Evolutionary conservation across 441 rosid species (phyloP).

Genomic region (Adansonia madagascariensis): DNA sequence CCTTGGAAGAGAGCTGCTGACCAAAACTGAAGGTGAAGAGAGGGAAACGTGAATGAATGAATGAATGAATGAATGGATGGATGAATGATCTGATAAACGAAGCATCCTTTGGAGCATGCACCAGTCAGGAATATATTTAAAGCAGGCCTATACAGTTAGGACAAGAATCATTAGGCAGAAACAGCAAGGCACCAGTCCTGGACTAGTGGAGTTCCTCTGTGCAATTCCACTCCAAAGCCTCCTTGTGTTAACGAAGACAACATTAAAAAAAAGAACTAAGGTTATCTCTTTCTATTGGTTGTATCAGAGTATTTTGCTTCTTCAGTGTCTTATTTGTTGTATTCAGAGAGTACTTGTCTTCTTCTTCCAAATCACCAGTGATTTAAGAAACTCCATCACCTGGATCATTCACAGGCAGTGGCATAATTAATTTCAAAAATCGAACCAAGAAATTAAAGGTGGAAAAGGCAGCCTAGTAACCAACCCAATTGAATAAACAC

Average conservation of each 20-base stretch:
- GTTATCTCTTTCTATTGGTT: constrained; percentile 26
- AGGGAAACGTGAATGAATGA: constrained; percentile 21
- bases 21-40: constrained; percentile 2
- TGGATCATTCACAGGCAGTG: constrained; percentile 28
- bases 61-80: constrained; percentile 21
- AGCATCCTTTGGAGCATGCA: constrained; percentile 13
- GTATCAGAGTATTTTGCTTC: constrained; percentile 30
- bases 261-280: not conserved
- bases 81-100: constrained; percentile 14
- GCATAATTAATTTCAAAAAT: constrained; percentile 13
- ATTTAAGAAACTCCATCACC: constrained; percentile 89
- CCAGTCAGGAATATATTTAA: constrained; percentile 16
- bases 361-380: constrained; percentile 75
- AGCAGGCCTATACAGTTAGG: constrained; percentile 54
- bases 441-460: not conserved
- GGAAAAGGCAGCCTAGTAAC: not conserved
- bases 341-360: constrained; percentile 51
- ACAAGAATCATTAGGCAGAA: constrained; percentile 33
- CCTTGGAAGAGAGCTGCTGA: not conserved
- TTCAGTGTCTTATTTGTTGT: constrained; percentile 11
- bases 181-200: constrained; percentile 2
- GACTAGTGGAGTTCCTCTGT: constrained; percentile 24
- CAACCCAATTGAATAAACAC: not conserved
- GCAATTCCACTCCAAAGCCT: constrained; percentile 34
- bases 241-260: constrained; percentile 20